These are phyloP conservation scores for Emydomyces testavorans DNA, from an alignment of 2,329 filamentous ascomycete species.

Conservation along the genomic window DNA sequence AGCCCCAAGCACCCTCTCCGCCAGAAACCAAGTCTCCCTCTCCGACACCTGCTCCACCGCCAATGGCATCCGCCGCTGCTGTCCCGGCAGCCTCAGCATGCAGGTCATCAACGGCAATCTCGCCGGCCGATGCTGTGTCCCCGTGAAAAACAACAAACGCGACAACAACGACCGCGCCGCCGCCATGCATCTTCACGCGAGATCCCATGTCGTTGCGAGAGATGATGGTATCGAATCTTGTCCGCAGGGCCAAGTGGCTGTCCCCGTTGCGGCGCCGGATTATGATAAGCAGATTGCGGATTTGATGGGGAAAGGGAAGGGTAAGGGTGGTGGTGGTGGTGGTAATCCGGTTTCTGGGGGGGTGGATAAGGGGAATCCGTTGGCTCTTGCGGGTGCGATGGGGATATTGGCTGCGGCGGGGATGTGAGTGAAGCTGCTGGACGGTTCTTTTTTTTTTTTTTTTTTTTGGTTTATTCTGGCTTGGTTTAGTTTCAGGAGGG, in stretches of 20 bases:
- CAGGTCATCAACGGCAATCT: conserved; percentile 6
- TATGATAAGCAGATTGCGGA: conserved; percentile 5
- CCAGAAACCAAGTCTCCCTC: conserved; percentile 1
- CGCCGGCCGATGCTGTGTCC: conserved; percentile 10
- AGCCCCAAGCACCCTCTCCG: background rate
- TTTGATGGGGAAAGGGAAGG: background rate
- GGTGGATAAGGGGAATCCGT: background rate
- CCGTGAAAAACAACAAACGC: background rate
- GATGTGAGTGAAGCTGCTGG: conserved; percentile 1
- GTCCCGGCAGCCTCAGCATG: conserved; percentile 7
- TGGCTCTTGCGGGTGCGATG: conserved; percentile 1
- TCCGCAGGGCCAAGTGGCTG: conserved; percentile 6
- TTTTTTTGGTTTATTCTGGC: background rate
- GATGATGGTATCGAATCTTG: background rate
- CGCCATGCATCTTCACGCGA: background rate
- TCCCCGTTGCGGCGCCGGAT: conserved; percentile 6
- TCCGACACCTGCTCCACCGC: background rate
- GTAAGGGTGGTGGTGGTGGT: background rate
- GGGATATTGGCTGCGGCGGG: conserved; percentile 2
- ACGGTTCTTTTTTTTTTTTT: background rate
- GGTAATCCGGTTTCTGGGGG: background rate
- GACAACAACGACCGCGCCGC: background rate
- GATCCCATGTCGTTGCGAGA: background rate
- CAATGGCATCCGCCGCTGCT: conserved; percentile 9
- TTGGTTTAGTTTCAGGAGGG: background rate